phyloP scores from a whole-genome alignment of 2,329 filamentous ascomycete genomes.

The Cladosporium sp. region DNA sequence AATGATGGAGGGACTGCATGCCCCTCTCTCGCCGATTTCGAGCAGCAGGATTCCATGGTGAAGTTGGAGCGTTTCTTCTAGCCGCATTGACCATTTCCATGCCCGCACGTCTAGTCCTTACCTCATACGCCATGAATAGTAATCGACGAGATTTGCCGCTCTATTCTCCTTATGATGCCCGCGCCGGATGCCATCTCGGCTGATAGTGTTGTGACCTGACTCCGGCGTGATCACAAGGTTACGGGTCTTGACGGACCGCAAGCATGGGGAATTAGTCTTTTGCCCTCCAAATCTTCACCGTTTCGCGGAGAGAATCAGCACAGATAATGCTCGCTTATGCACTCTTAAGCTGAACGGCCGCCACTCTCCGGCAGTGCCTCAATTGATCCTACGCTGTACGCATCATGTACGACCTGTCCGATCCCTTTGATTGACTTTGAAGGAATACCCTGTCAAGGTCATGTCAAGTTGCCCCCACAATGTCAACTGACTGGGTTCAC shows the following conservation, averaged over 20 bases:
- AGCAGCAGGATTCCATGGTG: too few species aligned
- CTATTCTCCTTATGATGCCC: background rate
- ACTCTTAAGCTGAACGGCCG: constrained; percentile 1
- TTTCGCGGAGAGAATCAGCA: background rate
- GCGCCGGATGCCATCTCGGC: background rate
- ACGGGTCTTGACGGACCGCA: constrained; percentile 4
- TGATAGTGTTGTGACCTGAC: background rate
- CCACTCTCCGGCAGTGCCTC: background rate
- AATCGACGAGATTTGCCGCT: background rate
- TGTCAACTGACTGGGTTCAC: background rate
- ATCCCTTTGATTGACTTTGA: background rate
- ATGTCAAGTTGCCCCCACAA: background rate
- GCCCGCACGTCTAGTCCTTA: constrained; percentile 1
- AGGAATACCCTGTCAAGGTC: background rate
- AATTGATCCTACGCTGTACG: background rate
- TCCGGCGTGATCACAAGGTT: background rate
- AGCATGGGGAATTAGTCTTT: constrained; percentile 4
- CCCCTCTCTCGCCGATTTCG: too few species aligned
- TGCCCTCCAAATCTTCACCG: constrained; percentile 3
- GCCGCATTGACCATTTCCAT: background rate
- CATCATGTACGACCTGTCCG: background rate
- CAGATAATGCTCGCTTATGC: constrained; percentile 6
- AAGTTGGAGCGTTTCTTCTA: too few species aligned
- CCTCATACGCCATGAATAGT: constrained; percentile 10
- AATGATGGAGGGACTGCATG: too few species aligned